A percentile compares a stretch with the other conserved stretches of the same genome.
phyloP scores from a whole-genome alignment of 2,329 filamentous ascomycete species.

The Pyricularia grisea region DNA sequence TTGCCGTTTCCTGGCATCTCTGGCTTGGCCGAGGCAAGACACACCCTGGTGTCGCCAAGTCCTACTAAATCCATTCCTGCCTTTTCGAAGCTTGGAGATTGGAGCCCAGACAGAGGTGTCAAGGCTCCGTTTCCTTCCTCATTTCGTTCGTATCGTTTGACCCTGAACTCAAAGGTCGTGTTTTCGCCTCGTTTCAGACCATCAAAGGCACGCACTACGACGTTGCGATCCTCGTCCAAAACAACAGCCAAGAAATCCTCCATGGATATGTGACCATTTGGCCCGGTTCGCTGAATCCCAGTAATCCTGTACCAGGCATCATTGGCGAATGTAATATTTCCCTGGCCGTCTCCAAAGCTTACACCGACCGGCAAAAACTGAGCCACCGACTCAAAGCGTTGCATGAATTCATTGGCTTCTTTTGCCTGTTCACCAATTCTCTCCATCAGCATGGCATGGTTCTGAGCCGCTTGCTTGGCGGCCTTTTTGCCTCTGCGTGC shows the following conservation, averaged over 20 bases:
- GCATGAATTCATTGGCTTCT: slow-evolving; percentile 43
- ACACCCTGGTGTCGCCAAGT: slow-evolving; percentile 19
- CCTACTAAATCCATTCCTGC: slow-evolving; percentile 22
- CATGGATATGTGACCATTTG: slow-evolving; percentile 12
- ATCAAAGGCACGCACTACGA: slow-evolving; percentile 30
- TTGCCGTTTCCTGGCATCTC: slow-evolving; percentile 32
- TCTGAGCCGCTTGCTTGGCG: slow-evolving; percentile 56
- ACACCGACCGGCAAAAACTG: slow-evolving; percentile 68
- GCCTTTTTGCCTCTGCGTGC: slow-evolving; percentile 46
- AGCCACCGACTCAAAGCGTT: slow-evolving; percentile 60
- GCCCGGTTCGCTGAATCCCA: slow-evolving; percentile 17
- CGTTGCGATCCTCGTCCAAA: slow-evolving; percentile 33
- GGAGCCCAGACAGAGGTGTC: slow-evolving; percentile 8
- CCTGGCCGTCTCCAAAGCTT: slow-evolving; percentile 57
- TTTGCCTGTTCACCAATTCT: slow-evolving; percentile 49
- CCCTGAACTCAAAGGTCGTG: slow-evolving; percentile 35
- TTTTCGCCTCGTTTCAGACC: slow-evolving; percentile 26
- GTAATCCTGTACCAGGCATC: slow-evolving; percentile 52
- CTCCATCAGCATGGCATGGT: slow-evolving; percentile 56
- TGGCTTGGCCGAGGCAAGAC: slow-evolving; percentile 34
- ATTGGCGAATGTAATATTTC: slow-evolving; percentile 62
- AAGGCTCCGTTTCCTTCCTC: background rate
- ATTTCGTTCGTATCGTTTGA: slow-evolving; percentile 16
- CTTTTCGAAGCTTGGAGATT: slow-evolving; percentile 26
- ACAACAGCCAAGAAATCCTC: slow-evolving; percentile 32